Evolutionary conservation across 345 rosid genomes (phyloP).

Genomic region (Angophora floribunda): DNA sequence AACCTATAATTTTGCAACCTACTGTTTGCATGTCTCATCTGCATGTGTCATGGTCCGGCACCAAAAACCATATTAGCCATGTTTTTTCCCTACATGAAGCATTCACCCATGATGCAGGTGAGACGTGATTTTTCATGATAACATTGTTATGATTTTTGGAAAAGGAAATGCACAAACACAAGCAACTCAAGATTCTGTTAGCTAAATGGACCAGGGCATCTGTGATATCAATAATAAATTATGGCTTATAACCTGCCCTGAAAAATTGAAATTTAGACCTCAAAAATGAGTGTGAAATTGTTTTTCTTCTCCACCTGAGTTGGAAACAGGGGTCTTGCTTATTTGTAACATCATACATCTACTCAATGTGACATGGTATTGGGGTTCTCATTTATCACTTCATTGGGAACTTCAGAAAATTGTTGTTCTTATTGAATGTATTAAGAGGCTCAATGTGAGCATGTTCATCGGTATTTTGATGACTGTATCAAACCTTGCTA

Average conservation of each 20-base stretch:
- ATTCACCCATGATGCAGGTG: not conserved
- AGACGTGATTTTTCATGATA: not conserved
- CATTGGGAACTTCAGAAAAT: not conserved
- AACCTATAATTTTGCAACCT: not conserved
- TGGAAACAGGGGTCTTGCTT: not conserved
- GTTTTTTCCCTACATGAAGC: not conserved
- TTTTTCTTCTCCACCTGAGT: not conserved
- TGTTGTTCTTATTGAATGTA: not conserved
- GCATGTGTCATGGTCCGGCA: not conserved
- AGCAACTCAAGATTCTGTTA: not conserved
- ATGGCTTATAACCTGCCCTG: not conserved
- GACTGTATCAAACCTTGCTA: not conserved
- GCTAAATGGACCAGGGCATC: not conserved
- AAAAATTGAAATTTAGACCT: not conserved
- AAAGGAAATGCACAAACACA: not conserved
- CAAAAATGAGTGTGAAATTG: not conserved
- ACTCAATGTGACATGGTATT: not conserved
- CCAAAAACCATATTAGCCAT: not conserved
- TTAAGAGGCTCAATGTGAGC: not conserved
- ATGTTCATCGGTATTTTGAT: not conserved
- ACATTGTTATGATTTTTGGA: not conserved
- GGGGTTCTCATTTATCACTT: not conserved
- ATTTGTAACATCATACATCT: not conserved
- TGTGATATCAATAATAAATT: not conserved
- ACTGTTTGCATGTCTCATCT: not conserved